phyloP scores from a whole-genome alignment of 306 rosid genomes.

The Cicer yamashitae region DNA sequence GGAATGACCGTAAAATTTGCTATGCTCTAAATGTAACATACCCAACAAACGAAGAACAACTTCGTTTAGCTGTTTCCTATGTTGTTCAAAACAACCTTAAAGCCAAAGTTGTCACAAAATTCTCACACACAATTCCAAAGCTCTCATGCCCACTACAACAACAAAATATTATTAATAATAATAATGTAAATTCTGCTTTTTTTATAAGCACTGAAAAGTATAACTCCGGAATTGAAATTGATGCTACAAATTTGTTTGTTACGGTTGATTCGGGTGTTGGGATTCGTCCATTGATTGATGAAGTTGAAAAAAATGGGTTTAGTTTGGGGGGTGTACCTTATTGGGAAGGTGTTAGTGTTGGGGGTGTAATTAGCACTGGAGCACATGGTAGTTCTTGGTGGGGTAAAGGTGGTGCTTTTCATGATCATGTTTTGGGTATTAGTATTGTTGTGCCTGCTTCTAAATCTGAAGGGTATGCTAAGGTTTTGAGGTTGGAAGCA shows the following conservation, averaged over 20 bases:
- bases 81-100: conserved; percentile 60
- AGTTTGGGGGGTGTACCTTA: conserved; percentile 52
- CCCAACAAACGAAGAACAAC: conserved; percentile 66
- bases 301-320: conserved; percentile 45
- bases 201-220: conserved; percentile 48
- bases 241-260: neutral
- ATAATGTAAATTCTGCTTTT: neutral
- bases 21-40: conserved; percentile 49
- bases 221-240: conserved; percentile 35
- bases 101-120: conserved; percentile 61
- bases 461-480: conserved; percentile 66
- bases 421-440: conserved; percentile 68
- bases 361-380: conserved; percentile 48
- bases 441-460: conserved; percentile 62
- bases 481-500: conserved; percentile 51
- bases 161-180: neutral
- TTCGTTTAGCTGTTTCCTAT: conserved; percentile 58
- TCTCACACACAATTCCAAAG: conserved; percentile 75
- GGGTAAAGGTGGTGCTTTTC: conserved; percentile 81
- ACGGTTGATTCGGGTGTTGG: conserved; percentile 50
- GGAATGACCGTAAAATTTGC: conserved; percentile 70
- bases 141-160: conserved; percentile 56
- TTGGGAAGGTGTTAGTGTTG: conserved; percentile 56
- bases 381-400: conserved; percentile 65
- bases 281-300: conserved; percentile 46